Evolutionary conservation across 164 flowering plant genomes (phyloP).

Genomic region (Paratinospora sagittata): DNA sequence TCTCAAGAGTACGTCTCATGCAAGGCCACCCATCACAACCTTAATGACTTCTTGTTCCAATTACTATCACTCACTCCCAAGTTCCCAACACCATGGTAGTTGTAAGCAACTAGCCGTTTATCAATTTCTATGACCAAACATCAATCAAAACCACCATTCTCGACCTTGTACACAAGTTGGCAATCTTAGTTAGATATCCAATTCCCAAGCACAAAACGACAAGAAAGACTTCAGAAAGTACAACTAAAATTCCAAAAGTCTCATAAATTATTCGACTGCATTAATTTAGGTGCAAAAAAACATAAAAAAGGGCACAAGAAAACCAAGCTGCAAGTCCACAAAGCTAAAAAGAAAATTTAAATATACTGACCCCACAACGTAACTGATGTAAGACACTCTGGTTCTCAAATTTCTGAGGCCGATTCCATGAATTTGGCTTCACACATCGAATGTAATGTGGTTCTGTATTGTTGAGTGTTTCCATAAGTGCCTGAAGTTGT

Average conservation of each 20-base stretch:
- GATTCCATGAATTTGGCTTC: slow-evolving; percentile 89
- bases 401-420: slow-evolving; percentile 87
- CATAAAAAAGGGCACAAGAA: too few species aligned
- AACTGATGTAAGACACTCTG: slow-evolving; percentile 81
- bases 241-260: too few species aligned
- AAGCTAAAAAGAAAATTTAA: background rate
- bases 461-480: slow-evolving; percentile 83
- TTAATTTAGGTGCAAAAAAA: too few species aligned
- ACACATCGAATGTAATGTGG: slow-evolving; percentile 98
- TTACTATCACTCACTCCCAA: too few species aligned
- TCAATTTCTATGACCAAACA: background rate
- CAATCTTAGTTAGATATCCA: too few species aligned
- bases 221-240: background rate
- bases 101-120: background rate
- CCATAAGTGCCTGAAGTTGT: slow-evolving; percentile 99
- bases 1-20: background rate
- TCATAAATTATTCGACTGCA: too few species aligned
- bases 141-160: too few species aligned
- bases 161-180: too few species aligned
- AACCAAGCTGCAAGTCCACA: background rate
- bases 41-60: too few species aligned
- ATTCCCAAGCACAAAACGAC: background rate
- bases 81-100: background rate
- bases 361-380: slow-evolving; percentile 88
- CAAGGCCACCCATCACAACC: too few species aligned